Evolutionary conservation across 306 rosid genomes (phyloP).

Genomic region (Vicia sativa): DNA sequence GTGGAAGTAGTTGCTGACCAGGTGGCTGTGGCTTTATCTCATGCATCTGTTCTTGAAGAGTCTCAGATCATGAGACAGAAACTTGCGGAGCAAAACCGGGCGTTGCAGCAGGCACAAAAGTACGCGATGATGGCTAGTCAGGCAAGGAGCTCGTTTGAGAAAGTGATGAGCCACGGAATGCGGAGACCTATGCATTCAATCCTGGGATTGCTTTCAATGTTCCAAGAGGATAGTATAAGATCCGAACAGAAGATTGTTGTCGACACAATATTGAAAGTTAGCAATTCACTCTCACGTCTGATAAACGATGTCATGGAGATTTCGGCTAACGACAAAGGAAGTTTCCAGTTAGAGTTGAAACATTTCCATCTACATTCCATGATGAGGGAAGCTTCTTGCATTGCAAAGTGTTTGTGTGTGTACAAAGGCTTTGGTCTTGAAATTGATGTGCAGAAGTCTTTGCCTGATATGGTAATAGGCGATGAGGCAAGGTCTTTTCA

Average conservation of each 20-base stretch:
- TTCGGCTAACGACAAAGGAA: conserved; percentile 55
- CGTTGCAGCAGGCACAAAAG: conserved; percentile 65
- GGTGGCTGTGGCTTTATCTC: conserved; percentile 84
- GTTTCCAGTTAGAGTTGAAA: conserved; percentile 58
- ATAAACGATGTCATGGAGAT: conserved; percentile 72
- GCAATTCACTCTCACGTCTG: conserved; percentile 68
- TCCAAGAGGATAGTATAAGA: conserved; percentile 51
- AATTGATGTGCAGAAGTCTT: conserved; percentile 63
- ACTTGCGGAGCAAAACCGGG: conserved; percentile 68
- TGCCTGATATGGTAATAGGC: conserved; percentile 69
- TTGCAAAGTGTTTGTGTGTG: conserved; percentile 70
- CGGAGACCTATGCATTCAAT: conserved; percentile 79
- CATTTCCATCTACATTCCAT: conserved; percentile 66
- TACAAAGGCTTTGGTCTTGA: conserved; percentile 63
- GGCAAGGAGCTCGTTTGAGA: conserved; percentile 74
- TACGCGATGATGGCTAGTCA: conserved; percentile 85
- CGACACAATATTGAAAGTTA: conserved; percentile 66
- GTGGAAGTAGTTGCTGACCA: conserved; percentile 87
- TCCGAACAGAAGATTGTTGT: conserved; percentile 55
- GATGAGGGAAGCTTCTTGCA: conserved; percentile 71
- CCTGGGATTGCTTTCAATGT: conserved; percentile 64
- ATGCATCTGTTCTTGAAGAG: conserved; percentile 82
- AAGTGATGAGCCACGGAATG: conserved; percentile 83
- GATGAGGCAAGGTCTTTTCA: conserved; percentile 75
- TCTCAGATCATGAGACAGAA: conserved; percentile 80